Evolutionary conservation across 1,284 basidiomycete species (phyloP), one percentile per base, ranked within the genome.

Genomic region (Grifola frondosa): DNA sequence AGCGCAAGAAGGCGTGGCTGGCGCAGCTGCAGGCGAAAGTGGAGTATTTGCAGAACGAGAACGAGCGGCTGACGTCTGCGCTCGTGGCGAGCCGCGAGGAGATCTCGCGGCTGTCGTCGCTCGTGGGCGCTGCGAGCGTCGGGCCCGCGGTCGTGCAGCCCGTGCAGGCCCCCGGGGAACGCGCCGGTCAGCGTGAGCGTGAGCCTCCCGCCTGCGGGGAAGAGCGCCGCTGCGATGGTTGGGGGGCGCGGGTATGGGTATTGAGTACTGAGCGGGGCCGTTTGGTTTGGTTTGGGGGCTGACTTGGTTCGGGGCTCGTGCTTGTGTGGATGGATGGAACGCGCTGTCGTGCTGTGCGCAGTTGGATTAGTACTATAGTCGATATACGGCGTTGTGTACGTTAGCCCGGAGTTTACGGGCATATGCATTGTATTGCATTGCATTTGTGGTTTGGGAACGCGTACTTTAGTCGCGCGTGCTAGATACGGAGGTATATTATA

Each of bases 1-100:
- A 99, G 65, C 85, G 96, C 43, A 99, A 99, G 68, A 99, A 99
- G 69, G 93, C 93, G 6, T 99, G 97, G 96, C 79, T 98, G 20
- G 78, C 84, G 19, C 88, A 92, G 53, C 74, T 99, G 15, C 96
- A 99, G 67, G 84, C 87, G 40, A 96, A 96, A 61, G 91, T 95
- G 62, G 95, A 98, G 64, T 91, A 79, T 53, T 77, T 98, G 22
- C 75, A 80, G 22, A 84, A 87, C 53, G 96, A 98, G 68, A 99
- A 99, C 66, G 94, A 98, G 64, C 83, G 91, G n/a, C 81, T 99
- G 20, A 76, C 83, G 50, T 70, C 80, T 42, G 77, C 83, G 53
- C 79, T 90, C n/a, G 81, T 88, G 35, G 75, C 83, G 6, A 84
- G 85, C 6, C 75, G 86, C 40, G 87, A 90, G 61, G 87, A 90